phyloP scores from a whole-genome alignment of 148 eudicot genomes.

The Cornus kousa region DNA sequence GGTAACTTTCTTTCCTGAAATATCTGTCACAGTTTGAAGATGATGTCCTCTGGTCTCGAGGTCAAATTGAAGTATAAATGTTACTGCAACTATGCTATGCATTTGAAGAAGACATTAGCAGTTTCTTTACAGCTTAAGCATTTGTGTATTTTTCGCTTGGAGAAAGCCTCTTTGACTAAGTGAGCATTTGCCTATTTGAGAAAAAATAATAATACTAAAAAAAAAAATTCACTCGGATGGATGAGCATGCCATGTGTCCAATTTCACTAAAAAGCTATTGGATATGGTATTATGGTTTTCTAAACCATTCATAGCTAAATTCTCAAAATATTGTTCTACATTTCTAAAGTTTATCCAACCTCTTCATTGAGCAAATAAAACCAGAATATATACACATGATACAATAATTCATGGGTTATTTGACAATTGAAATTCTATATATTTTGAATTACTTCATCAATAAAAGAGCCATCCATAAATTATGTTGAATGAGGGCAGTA shows the following conservation, averaged over 20 bases:
- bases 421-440: too few relatives aligned
- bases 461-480: not conserved
- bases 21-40: not conserved
- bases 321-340: not conserved
- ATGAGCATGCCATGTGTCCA: not conserved
- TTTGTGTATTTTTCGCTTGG: conserved; percentile 1
- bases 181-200: not conserved
- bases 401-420: not conserved
- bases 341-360: not conserved
- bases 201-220: too few relatives aligned
- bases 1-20: conserved; percentile 39
- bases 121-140: not conserved
- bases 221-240: not conserved
- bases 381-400: too few relatives aligned
- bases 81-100: not conserved
- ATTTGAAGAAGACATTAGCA: not conserved
- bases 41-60: not conserved
- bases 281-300: not conserved
- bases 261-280: not conserved
- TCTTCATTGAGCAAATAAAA: not conserved
- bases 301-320: not conserved
- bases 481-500: not conserved
- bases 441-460: not conserved
- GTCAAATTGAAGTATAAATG: not conserved
- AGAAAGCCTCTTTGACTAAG: not conserved